Base-by-base conservation (phyloP, 768 basidiomycete genomes). In the Naganishia friedmannii region DNA sequence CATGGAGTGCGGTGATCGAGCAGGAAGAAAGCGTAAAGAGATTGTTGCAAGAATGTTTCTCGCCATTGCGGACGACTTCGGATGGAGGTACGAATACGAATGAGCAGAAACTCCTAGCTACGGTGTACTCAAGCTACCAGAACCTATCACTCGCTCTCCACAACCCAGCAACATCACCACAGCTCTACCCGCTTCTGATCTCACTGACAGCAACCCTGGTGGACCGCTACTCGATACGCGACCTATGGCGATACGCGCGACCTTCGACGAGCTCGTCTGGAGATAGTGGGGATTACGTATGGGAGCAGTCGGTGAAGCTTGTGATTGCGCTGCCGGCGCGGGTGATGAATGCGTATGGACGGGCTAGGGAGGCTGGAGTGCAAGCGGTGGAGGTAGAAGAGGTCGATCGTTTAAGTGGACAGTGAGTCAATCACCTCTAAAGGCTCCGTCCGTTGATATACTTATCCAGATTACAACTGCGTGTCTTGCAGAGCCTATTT, bases 271-370 rank as follows among this genome's bases (percentile, higher is more conserved):
- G 21, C 69, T 28, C 23, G 54, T 21, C 2, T 42, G 46, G 26
- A 56, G 23, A 53, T 66, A 7, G 77, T 82, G 58, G 80, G 79
- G 69, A 78, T 77, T 48, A 74, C 85, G 26, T 75, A 76, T 96
- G 93, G 93, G 89, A 91, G 73, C 89, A 92, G 73, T 87, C 85
- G 73, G 86, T 93, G 28, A 86, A 86, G 37, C 85, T 86, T 69
- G 66, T 88, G 1, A 83, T 88, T 60, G 83, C 86, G 19, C 80
- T 94, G 9, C 92, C 94, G 39, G 83, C 83, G n/a, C 92, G 88
- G 79, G 86, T 90, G 9, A 88, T 90, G 28, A 96, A 97, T 81
- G 85, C 86, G 2, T 78, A 88, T 39, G 85, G 83, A 32, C 83
- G 82, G 26, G 76, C 77, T 75, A 69, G 69, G 42, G 48, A 29